Base-by-base conservation (phyloP, 805 yeast genomes). In the Teunomyces tritomae region DNA sequence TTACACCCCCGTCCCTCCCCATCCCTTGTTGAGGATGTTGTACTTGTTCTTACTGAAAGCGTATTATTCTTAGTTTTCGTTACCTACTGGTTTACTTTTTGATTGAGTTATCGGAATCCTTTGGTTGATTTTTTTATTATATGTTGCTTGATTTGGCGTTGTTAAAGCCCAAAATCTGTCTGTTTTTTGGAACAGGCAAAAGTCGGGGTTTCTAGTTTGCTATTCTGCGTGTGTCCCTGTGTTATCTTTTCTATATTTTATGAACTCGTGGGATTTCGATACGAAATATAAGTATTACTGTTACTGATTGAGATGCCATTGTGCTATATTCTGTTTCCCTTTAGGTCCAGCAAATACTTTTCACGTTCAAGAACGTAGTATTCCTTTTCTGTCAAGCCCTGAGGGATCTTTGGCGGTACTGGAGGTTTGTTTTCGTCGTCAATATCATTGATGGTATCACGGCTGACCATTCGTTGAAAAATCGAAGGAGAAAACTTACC, bases 361-460 rank as follows among this genome's bases (percentile, higher is more conserved):
- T 73, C 76, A 50, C 62, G 66, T 39, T 73, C 77, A 44, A 73
- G 51, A 3, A 70, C 65, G 49, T 71, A 73, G 49, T 73, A 73
- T 50, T 73, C 78, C 54, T 54, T 58, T 37, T 71, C 77, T 11
- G 71, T 61, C 35, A 73, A 52, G 3, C 78, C 78, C 37, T 58
- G 55, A 1, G 78, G 78, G 17, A 72, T 65, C 52, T 73, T 73
- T 1, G 78, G 77, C 2, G 78, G 78, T 7, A 73, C 74, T 13
- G 57, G 52, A 2, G 77, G 77, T 49, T 72, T 73, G 45, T 58
- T 55, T 24, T 37, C 40, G 17, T 37, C 8, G 8, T n/a, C n/a
- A 33, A 28, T 36, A 16, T 43, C 47, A 4, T 39, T 52, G 13
- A 43, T 47, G 32, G 43, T 41, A 28, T 49, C 52, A 11, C 34